A percentile compares a stretch with the other conserved stretches of the same genome.
Evolutionary conservation across 148 eudicot genomes (phyloP).

Genomic region (Nepenthes mirabilis): DNA sequence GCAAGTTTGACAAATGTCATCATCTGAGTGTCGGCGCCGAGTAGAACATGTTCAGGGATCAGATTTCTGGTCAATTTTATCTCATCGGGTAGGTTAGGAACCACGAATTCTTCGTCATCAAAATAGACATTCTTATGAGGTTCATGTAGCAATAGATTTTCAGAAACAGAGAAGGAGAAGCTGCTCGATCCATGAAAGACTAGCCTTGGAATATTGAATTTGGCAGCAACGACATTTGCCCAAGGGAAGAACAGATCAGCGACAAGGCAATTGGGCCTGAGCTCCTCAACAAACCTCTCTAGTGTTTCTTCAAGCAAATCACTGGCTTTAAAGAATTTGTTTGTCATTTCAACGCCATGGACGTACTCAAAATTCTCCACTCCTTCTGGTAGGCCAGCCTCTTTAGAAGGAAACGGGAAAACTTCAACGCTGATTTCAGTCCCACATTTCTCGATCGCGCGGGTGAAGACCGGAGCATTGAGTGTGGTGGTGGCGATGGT

Average conservation of each 20-base stretch:
- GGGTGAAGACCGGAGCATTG: slow-evolving; percentile 18
- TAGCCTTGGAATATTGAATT: slow-evolving; percentile 34
- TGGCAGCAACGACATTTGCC: slow-evolving; percentile 17
- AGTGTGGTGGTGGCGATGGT: slow-evolving; percentile 46
- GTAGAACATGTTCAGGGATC: background rate
- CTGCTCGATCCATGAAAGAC: slow-evolving; percentile 34
- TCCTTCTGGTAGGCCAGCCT: slow-evolving; percentile 33
- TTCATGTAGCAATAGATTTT: slow-evolving; percentile 9
- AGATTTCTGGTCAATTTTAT: slow-evolving; percentile 16
- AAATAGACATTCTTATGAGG: slow-evolving; percentile 25
- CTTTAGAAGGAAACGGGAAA: slow-evolving; percentile 19
- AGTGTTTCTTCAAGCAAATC: slow-evolving; percentile 22
- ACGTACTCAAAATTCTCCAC: slow-evolving; percentile 17
- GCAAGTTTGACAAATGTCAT: slow-evolving; percentile 1
- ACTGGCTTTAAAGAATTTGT: slow-evolving; percentile 18
- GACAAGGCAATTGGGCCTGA: slow-evolving; percentile 24
- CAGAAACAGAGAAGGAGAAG: slow-evolving; percentile 21
- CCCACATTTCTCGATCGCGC: slow-evolving; percentile 7
- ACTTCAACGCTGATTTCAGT: slow-evolving; percentile 7
- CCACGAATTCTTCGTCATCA: slow-evolving; percentile 24
- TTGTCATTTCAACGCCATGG: background rate
- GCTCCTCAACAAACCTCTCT: slow-evolving; percentile 21
- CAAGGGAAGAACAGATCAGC: slow-evolving; percentile 37
- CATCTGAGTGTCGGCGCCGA: background rate
- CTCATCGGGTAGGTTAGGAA: slow-evolving; percentile 28